Evolutionary conservation across 805 yeast species (phyloP).

Genomic region (Candida arabinofermentans): DNA sequence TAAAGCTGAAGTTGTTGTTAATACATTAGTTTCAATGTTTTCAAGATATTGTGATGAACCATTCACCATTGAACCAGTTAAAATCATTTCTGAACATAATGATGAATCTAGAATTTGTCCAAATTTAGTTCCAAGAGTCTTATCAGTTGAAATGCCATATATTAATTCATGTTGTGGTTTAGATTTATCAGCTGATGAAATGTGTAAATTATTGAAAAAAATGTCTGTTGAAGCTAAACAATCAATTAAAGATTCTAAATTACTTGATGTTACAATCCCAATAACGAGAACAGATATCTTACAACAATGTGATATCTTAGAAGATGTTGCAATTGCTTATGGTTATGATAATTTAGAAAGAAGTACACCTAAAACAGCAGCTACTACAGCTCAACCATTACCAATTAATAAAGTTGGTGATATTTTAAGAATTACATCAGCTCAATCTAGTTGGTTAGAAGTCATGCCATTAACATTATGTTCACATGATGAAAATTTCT

Average conservation of each 20-base stretch:
- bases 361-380: conserved; percentile 71
- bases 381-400: conserved; percentile 81
- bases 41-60: conserved; percentile 78
- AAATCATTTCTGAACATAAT: conserved; percentile 79
- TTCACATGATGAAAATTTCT: conserved; percentile 96
- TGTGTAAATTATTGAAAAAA: conserved; percentile 62
- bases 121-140: conserved; percentile 56
- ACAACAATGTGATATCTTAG: conserved; percentile 98
- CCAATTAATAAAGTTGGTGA: conserved; percentile 90
- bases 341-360: conserved; percentile 87
- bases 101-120: conserved; percentile 75
- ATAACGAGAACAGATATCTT: conserved; percentile 93
- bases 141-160: conserved; percentile 75
- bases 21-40: conserved; percentile 94
- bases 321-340: conserved; percentile 94
- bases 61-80: conserved; percentile 86
- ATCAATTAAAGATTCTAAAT: conserved; percentile 40
- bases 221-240: conserved; percentile 75
- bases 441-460: conserved; percentile 95
- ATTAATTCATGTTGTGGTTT: conserved; percentile 94
- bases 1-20: conserved; percentile 87
- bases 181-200: conserved; percentile 61
- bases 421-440: conserved; percentile 82
- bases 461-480: conserved; percentile 93
- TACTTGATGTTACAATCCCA: conserved; percentile 71